Conservation (phyloP, 768 basidiomycete genomes). For the Mycena venus region DNA sequence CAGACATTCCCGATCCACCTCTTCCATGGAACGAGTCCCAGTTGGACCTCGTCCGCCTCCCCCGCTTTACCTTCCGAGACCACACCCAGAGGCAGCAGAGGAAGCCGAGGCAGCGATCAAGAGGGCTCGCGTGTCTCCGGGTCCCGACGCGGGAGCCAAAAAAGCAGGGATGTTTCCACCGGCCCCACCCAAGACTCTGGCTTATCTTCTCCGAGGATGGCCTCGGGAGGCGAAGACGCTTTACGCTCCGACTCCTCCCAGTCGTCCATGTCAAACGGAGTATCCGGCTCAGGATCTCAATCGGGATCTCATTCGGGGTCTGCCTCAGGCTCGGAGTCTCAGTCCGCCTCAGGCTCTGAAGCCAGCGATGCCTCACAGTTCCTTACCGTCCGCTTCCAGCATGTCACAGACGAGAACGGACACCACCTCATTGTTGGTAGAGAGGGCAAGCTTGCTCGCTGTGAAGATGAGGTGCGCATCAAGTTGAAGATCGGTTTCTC, state of each 20-base stretch:
- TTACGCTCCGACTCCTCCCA: conserved; percentile 7
- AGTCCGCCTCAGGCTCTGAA: conserved; percentile 33
- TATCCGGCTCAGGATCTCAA: conserved; percentile 29
- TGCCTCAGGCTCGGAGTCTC: too few relatives aligned
- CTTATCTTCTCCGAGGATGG: not conserved
- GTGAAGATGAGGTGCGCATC: conserved; percentile 79
- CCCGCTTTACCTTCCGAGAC: conserved; percentile 44
- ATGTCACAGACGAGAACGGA: conserved; percentile 73
- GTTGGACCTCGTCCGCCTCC: conserved; percentile 57
- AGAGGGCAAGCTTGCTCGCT: conserved; percentile 73
- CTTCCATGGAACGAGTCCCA: conserved; percentile 56
- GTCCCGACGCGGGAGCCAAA: conserved; percentile 8
- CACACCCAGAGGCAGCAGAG: not conserved
- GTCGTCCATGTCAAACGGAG: conserved; percentile 33
- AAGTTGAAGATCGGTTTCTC: not conserved
- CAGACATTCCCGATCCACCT: conserved; percentile 9
- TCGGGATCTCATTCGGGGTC: too few relatives aligned
- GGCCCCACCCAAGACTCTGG: not conserved
- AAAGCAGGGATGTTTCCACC: not conserved
- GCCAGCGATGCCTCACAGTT: conserved; percentile 45
- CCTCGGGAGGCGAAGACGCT: not conserved
- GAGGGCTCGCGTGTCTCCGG: not conserved
- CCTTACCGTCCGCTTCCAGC: conserved; percentile 75
- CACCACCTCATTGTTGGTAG: conserved; percentile 79
- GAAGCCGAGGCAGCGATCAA: not conserved